A percentile compares a stretch with the other conserved stretches of the same genome.
Conservation (phyloP, 352 stramenopile genomes). For the Phytophthora syringae region DNA sequence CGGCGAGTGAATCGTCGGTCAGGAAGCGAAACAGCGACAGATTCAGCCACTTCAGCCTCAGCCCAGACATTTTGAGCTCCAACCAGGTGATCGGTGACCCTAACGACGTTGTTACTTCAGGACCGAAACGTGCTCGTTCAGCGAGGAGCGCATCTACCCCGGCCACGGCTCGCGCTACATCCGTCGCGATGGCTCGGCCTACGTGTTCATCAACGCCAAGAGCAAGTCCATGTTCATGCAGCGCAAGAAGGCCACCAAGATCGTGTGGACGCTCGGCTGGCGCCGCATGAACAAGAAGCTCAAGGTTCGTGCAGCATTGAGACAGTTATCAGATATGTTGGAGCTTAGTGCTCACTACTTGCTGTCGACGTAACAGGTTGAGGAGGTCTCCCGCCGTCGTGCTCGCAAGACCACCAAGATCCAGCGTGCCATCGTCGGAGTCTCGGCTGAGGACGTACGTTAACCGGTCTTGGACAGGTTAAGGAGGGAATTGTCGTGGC, state of each 20-base stretch:
- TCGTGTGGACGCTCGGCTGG: constrained; percentile 98
- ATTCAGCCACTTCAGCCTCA: constrained; percentile 18
- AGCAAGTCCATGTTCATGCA: constrained; percentile 98
- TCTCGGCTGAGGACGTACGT: constrained; percentile 94
- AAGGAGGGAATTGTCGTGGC: not conserved
- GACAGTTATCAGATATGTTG: not conserved
- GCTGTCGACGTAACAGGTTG: constrained; percentile 48
- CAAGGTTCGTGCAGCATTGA: constrained; percentile 69
- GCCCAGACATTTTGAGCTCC: not conserved
- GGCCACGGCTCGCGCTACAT: constrained; percentile 99
- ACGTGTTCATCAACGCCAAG: constrained; percentile 97
- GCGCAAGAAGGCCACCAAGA: constrained; percentile 99
- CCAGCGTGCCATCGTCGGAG: constrained; percentile 97
- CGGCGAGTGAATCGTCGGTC: too few species aligned
- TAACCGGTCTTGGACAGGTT: not conserved
- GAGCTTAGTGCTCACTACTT: constrained; percentile 7
- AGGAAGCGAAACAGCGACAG: not conserved
- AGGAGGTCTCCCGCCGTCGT: constrained; percentile 83
- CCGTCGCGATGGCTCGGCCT: constrained; percentile 95
- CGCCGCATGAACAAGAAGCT: constrained; percentile 99
- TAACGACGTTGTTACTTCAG: constrained; percentile 45
- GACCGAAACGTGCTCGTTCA: constrained; percentile 93
- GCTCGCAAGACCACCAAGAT: constrained; percentile 96
- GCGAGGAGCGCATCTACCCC: constrained; percentile 96
- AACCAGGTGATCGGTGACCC: constrained; percentile 3